phyloP scores from a whole-genome alignment of 352 stramenopile species.

The Paralagenidium karlingii region DNA sequence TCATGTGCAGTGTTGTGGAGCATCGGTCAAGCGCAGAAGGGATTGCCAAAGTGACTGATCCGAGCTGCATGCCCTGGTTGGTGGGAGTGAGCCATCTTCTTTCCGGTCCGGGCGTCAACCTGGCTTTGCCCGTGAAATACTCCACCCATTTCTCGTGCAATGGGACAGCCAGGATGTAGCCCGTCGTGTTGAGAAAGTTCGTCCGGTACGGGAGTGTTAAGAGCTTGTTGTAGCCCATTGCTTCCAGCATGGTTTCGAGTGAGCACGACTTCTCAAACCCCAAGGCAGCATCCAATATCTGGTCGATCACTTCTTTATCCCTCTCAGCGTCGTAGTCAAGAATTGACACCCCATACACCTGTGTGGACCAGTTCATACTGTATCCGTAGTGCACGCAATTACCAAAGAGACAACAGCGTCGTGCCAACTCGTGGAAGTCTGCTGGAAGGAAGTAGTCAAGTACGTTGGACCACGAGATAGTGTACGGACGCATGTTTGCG shows the following conservation, averaged over 20 bases:
- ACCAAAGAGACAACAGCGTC: slow-evolving; percentile 7
- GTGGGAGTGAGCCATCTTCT: neutral
- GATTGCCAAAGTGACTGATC: slow-evolving; percentile 2
- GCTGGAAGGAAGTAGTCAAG: slow-evolving; percentile 9
- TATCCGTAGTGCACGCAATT: slow-evolving; percentile 13
- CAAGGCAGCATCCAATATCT: too few relatives aligned
- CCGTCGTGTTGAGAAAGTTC: slow-evolving; percentile 5
- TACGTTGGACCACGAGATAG: slow-evolving; percentile 14
- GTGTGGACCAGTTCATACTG: slow-evolving; percentile 13
- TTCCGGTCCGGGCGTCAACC: neutral
- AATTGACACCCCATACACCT: slow-evolving; percentile 9
- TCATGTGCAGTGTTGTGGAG: slow-evolving; percentile 7
- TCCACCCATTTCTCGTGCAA: slow-evolving; percentile 9
- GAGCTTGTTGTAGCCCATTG: slow-evolving; percentile 6
- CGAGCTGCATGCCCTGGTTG: slow-evolving; percentile 10
- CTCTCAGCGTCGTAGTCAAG: slow-evolving; percentile 5
- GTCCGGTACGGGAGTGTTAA: slow-evolving; percentile 8
- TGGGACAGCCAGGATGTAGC: slow-evolving; percentile 2
- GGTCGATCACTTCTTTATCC: too few relatives aligned
- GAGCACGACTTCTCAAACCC: too few relatives aligned
- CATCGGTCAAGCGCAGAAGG: slow-evolving; percentile 7
- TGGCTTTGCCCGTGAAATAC: slow-evolving; percentile 8
- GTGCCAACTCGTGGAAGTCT: slow-evolving; percentile 16
- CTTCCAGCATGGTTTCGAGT: slow-evolving; percentile 1
- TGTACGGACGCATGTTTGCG: slow-evolving; percentile 7